Evolutionary conservation across 2,329 filamentous ascomycete genomes (phyloP).

Genomic region (Fusarium poae): DNA sequence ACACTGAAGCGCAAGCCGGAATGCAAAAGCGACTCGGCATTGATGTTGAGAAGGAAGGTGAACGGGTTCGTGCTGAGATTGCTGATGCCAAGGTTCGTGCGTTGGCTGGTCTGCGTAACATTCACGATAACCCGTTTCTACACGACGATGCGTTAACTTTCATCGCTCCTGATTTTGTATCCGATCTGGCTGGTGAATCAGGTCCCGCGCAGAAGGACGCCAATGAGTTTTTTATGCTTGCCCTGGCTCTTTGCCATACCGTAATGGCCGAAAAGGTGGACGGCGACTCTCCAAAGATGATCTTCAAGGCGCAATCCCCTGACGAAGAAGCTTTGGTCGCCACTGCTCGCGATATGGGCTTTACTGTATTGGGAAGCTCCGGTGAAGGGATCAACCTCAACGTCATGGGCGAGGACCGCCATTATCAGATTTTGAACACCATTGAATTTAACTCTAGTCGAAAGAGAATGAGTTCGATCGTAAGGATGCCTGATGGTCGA

Average conservation of each 20-base stretch:
- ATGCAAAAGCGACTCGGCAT: constrained; percentile 94
- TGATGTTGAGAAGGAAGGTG: constrained; percentile 84
- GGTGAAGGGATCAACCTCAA: constrained; percentile 87
- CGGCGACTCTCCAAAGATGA: constrained; percentile 89
- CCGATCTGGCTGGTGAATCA: constrained; percentile 82
- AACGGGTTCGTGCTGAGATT: constrained; percentile 80
- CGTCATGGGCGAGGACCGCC: constrained; percentile 84
- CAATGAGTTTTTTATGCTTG: constrained; percentile 93
- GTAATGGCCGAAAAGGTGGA: constrained; percentile 92
- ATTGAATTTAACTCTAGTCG: constrained; percentile 97
- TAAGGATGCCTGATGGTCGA: constrained; percentile 90
- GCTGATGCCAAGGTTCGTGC: constrained; percentile 80
- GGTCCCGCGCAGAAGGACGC: constrained; percentile 81
- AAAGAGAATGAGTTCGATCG: constrained; percentile 98
- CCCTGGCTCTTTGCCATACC: constrained; percentile 93
- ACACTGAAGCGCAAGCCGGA: constrained; percentile 95
- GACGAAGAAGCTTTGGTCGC: constrained; percentile 95
- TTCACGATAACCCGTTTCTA: constrained; percentile 91
- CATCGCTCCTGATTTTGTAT: constrained; percentile 88
- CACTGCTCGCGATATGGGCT: constrained; percentile 94
- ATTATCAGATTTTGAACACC: constrained; percentile 90
- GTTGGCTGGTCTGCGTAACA: constrained; percentile 76
- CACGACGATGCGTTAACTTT: constrained; percentile 93
- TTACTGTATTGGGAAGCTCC: constrained; percentile 86
- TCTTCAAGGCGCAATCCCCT: constrained; percentile 97